phyloP scores from a whole-genome alignment of 2,329 filamentous ascomycete genomes.

The Cytospora piceicola region DNA sequence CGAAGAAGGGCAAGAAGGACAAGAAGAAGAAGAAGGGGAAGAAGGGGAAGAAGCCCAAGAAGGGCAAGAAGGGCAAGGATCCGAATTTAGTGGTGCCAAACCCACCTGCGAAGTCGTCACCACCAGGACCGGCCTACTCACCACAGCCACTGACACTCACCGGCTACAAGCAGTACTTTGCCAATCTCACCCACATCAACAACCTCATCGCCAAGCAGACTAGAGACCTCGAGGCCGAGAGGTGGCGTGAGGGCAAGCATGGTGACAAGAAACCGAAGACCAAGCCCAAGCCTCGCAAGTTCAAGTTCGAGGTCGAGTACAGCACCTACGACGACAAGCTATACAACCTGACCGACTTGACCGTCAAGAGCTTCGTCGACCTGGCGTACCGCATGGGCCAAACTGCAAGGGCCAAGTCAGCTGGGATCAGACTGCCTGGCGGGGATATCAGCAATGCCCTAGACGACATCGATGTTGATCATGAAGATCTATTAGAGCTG shows the following conservation, averaged over 20 bases:
- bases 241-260: conserved; percentile 69
- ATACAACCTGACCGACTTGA: conserved; percentile 80
- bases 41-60: conserved; percentile 47
- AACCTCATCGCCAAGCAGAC: conserved; percentile 58
- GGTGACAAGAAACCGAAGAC: conserved; percentile 59
- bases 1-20: conserved; percentile 41
- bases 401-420: conserved; percentile 36
- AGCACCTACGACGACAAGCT: conserved; percentile 76
- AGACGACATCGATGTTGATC: conserved; percentile 22
- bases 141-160: conserved; percentile 79
- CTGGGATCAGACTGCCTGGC: conserved; percentile 13
- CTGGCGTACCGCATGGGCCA: conserved; percentile 79
- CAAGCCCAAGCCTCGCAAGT: conserved; percentile 62
- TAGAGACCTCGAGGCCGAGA: conserved; percentile 37
- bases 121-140: conserved; percentile 88
- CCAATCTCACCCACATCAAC: conserved; percentile 91
- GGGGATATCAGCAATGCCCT: conserved; percentile 23
- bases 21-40: conserved; percentile 48
- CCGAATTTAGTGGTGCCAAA: conserved; percentile 69
- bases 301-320: conserved; percentile 84
- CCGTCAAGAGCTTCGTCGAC: conserved; percentile 77
- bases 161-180: conserved; percentile 88
- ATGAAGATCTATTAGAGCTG: conserved; percentile 24
- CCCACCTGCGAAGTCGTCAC: conserved; percentile 70
- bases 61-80: conserved; percentile 55